Evolutionary conservation across 208 protist species (phyloP).

Genomic region (Leishmania lainsoni): DNA sequence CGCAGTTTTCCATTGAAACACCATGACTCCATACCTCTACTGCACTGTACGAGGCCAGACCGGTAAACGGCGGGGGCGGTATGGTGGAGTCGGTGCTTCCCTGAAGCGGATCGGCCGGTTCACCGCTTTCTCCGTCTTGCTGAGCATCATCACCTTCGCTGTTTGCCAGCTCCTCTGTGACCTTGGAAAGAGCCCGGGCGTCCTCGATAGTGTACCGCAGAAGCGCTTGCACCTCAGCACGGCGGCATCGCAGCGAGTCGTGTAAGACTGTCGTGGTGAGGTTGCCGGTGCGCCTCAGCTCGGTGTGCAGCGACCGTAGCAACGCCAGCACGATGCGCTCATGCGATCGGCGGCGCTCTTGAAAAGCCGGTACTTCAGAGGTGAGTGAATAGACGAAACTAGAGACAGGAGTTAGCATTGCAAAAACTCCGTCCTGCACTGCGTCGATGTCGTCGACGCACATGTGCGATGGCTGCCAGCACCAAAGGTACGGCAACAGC

Average conservation of each 20-base stretch:
- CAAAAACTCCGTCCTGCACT: constrained; percentile 60
- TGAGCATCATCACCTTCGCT: constrained; percentile 4
- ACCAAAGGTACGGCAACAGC: constrained; percentile 61
- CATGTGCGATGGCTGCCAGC: constrained; percentile 64
- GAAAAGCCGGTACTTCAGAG: constrained; percentile 40
- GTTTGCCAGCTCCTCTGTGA: constrained; percentile 21
- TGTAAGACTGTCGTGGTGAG: constrained; percentile 50
- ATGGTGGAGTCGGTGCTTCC: constrained; percentile 14
- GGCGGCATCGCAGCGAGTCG: constrained; percentile 65
- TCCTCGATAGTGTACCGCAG: constrained; percentile 48
- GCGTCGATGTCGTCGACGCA: constrained; percentile 79
- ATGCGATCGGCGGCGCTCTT: constrained; percentile 43
- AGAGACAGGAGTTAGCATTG: constrained; percentile 65
- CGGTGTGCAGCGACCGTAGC: constrained; percentile 47
- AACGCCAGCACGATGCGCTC: constrained; percentile 42
- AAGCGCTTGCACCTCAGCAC: constrained; percentile 46
- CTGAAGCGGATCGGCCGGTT: neutral
- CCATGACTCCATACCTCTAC: constrained; percentile 87
- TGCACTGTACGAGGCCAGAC: constrained; percentile 54
- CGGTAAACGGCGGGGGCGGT: constrained; percentile 42
- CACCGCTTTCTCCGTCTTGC: constrained; percentile 6
- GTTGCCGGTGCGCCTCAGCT: constrained; percentile 46
- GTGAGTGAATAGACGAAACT: constrained; percentile 60
- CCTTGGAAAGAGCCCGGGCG: constrained; percentile 21
- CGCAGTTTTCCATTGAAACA: constrained; percentile 35